Evolutionary conservation across 2,329 filamentous ascomycete genomes (phyloP), one percentile per base, ranked within the genome.

Genomic region (Colletotrichum tropicicola): DNA sequence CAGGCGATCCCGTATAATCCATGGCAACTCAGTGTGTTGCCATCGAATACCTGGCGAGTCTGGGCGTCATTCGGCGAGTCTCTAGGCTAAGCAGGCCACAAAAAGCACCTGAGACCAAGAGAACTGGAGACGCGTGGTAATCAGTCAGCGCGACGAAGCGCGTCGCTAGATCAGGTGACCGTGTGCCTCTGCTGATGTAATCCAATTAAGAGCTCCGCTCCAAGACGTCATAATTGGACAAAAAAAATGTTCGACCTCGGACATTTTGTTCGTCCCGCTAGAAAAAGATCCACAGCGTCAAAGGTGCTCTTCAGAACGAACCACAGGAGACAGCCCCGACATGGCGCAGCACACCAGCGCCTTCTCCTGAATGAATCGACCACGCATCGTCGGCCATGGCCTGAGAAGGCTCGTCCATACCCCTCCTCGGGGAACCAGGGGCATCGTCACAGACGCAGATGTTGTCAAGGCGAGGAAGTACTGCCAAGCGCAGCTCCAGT

Each of bases 401-500:
- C 74, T 83, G 59, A 74, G 72, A 68, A 74, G 75, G 75, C 76
- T 80, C 52, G 69, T 69, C 60, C 59, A 59, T 49, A 69, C 47
- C 19, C 69, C 60, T 69, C 70, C 37, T 59, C 68, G 32, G 47
- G 43, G 65, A 17, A 52, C 55, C 5, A 55, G 67, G 17, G 52
- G 67, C 62, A 82, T 85, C 54, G 79, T 82, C 57, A 85, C 83
- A 3, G 81, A 85, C 32, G 77, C 79, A 25, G 85, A 88, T 41
- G 75, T 88, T 51, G 79, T 80, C 37, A 82, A 84, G 61, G 86
- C 86, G 19, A 79, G 85, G 58, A 76, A 78, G 55, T 88, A 88
- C 71, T 89, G 86, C 73, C 69, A 82, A 25, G 78, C 79, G 60
- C 85, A 88, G 71, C 74, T 89, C 41, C 79, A 82, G 83, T 86